phyloP scores from a whole-genome alignment of 2,329 filamentous ascomycete genomes.

The Cercospora zeina region DNA sequence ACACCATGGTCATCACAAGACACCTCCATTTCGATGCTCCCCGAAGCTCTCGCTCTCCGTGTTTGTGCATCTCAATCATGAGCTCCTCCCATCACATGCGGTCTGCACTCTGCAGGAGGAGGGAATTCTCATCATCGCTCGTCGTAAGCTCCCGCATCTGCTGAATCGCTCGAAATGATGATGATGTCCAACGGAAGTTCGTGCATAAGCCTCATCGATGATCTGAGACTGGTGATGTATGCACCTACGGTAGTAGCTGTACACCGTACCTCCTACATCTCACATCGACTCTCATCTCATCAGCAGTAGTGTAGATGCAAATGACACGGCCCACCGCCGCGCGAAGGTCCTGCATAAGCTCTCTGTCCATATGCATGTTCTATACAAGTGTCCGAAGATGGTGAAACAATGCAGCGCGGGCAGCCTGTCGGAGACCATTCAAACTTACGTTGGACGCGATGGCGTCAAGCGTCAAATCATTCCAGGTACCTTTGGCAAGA shows the following conservation, averaged over 20 bases:
- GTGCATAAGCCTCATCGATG: not conserved
- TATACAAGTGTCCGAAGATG: conserved; percentile 9
- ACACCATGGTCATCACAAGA: not conserved
- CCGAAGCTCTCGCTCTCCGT: not conserved
- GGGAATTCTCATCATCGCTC: not conserved
- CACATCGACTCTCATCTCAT: too few species aligned
- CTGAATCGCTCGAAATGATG: not conserved
- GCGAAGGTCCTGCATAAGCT: conserved; percentile 5
- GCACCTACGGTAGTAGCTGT: conserved; percentile 5
- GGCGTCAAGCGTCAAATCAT: conserved; percentile 2
- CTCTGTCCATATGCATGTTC: not conserved
- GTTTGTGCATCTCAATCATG: conserved; percentile 4
- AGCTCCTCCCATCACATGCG: conserved; percentile 6
- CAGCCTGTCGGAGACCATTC: conserved; percentile 2
- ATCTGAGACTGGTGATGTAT: not conserved
- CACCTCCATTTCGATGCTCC: not conserved
- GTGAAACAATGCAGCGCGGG: conserved; percentile 10
- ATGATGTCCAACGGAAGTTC: not conserved
- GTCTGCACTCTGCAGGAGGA: conserved; percentile 5
- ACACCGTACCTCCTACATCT: not conserved
- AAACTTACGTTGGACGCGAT: conserved; percentile 13
- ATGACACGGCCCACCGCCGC: not conserved
- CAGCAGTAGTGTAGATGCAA: conserved; percentile 2
- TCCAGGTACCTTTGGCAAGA: not conserved
- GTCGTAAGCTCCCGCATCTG: not conserved